These are phyloP conservation scores for Quercus glauca DNA, from an alignment of 306 rosid species.

Conservation along the genomic window DNA sequence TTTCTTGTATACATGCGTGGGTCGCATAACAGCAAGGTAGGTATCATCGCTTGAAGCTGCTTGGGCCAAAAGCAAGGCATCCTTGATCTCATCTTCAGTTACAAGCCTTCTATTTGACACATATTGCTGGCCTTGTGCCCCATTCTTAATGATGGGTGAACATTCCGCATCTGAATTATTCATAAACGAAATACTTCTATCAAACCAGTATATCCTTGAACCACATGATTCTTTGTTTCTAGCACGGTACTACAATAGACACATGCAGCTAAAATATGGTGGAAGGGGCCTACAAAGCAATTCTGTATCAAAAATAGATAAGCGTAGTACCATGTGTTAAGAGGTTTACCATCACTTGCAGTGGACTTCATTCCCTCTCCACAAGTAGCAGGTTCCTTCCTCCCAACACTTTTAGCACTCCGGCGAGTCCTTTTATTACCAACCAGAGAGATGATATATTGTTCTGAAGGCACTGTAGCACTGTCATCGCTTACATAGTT, in stretches of 20 bases:
- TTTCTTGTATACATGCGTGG: conserved; percentile 62
- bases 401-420: not conserved
- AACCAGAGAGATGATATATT: conserved; percentile 18
- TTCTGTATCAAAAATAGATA: not conserved
- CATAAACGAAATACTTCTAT: not conserved
- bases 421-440: conserved; percentile 11
- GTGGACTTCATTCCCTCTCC: not conserved
- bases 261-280: no score
- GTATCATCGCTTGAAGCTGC: conserved; percentile 33
- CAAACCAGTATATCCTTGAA: not conserved
- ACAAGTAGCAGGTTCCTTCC: not conserved
- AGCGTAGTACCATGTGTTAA: not conserved
- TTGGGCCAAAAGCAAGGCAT: conserved; percentile 38
- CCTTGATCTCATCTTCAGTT: conserved; percentile 39
- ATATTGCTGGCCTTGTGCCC: conserved; percentile 16
- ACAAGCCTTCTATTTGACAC: conserved; percentile 62
- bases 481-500: conserved; percentile 14
- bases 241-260: not conserved
- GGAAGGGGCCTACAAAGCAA: not conserved
- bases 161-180: conserved; percentile 31
- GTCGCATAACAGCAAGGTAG: conserved; percentile 50
- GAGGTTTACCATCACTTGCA: not conserved
- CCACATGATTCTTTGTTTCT: not conserved
- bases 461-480: conserved; percentile 10
- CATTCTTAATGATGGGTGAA: conserved; percentile 17